Percentiles rank a stretch among this genome's conserved stretches.
These are phyloP conservation scores for Chrysoporthe puriensis DNA, from an alignment of 2,329 filamentous ascomycete species.

Conservation along the genomic window DNA sequence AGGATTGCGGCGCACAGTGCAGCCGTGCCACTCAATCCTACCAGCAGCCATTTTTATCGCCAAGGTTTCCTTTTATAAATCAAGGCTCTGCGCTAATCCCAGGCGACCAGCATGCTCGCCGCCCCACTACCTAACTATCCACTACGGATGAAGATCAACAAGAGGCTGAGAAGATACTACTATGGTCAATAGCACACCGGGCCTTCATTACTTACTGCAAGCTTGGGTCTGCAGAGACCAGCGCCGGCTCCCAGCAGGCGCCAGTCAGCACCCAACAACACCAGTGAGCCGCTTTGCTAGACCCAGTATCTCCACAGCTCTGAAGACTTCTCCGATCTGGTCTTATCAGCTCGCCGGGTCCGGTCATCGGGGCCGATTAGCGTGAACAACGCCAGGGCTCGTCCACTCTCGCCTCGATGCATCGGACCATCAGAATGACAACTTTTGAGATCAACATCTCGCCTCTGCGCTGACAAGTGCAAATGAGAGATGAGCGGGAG, in stretches of 20 bases:
- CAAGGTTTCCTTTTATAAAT: background rate
- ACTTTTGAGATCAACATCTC: background rate
- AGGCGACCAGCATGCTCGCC: background rate
- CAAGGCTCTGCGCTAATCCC: constrained; percentile 5
- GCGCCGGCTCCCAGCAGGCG: too few species aligned
- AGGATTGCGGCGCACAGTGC: constrained; percentile 1
- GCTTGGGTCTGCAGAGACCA: background rate
- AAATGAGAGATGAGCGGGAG: background rate
- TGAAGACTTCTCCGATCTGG: background rate
- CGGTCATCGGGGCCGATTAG: too few species aligned
- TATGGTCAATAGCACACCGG: background rate
- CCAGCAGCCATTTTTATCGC: constrained; percentile 8
- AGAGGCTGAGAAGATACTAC: background rate
- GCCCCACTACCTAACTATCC: background rate
- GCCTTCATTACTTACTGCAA: background rate
- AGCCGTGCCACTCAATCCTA: constrained; percentile 1
- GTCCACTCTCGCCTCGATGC: too few species aligned
- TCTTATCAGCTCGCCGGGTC: too few species aligned
- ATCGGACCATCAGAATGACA: too few species aligned
- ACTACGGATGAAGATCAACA: background rate
- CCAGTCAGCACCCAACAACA: background rate
- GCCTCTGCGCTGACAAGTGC: background rate
- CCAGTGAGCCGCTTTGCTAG: background rate
- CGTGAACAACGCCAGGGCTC: too few species aligned
- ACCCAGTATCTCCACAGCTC: background rate